Percentiles rank a stretch among this genome's conserved stretches.
These are phyloP conservation scores for Backusella luteola DNA, from an alignment of 192 early-diverging fungal species.

Conservation along the genomic window DNA sequence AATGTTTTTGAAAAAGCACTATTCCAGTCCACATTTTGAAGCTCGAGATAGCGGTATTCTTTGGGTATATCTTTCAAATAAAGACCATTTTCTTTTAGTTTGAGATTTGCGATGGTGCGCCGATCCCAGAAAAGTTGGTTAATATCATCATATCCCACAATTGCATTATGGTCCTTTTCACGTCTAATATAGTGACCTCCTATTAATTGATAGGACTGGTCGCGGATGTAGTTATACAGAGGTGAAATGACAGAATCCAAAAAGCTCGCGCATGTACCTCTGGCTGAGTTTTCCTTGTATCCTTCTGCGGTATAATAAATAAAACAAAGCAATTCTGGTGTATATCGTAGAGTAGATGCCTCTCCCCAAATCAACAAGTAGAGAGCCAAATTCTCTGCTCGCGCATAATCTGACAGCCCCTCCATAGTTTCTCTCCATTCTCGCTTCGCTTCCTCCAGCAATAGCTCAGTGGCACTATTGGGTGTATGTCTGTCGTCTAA, in stretches of 20 bases:
- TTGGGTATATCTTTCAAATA: slow-evolving; percentile 54
- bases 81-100: slow-evolving; percentile 44
- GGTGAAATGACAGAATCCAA: slow-evolving; percentile 59
- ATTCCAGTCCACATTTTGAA: slow-evolving; percentile 59
- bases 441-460: slow-evolving; percentile 31
- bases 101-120: slow-evolving; percentile 48
- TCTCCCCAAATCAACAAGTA: slow-evolving; percentile 70
- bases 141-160: slow-evolving; percentile 70
- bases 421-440: slow-evolving; percentile 63
- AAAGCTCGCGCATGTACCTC: slow-evolving; percentile 49
- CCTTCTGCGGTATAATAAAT: slow-evolving; percentile 59
- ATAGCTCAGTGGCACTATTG: slow-evolving; percentile 12
- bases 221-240: slow-evolving; percentile 61
- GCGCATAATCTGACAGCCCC: slow-evolving; percentile 54
- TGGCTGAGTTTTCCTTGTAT: slow-evolving; percentile 20
- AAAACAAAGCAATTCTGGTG: slow-evolving; percentile 64
- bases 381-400: slow-evolving; percentile 56
- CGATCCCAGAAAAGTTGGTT: slow-evolving; percentile 71
- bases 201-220: slow-evolving; percentile 58
- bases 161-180: slow-evolving; percentile 63
- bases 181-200: slow-evolving; percentile 60
- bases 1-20: slow-evolving; percentile 65
- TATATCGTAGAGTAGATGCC: slow-evolving; percentile 60
- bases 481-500: slow-evolving; percentile 32
- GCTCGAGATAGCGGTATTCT: slow-evolving; percentile 49